Evolutionary conservation across 2,329 filamentous ascomycete genomes (phyloP).

Genomic region (Dactylellina parvicollis): DNA sequence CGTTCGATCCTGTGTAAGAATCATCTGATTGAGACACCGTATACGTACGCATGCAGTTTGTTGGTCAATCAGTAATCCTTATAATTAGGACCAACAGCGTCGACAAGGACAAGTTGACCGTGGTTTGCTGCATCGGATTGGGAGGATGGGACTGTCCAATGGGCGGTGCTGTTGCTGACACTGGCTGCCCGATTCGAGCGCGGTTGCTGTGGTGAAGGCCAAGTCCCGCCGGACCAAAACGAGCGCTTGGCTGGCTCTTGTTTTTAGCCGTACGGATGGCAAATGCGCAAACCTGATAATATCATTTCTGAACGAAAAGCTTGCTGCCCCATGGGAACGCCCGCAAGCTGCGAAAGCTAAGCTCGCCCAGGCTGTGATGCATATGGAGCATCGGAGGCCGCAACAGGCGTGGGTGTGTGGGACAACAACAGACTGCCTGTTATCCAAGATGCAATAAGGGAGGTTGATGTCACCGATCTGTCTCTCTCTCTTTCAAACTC

Average conservation of each 20-base stretch:
- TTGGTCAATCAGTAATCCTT: not conserved
- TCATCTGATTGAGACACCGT: conserved; percentile 6
- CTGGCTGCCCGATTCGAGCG: conserved; percentile 36
- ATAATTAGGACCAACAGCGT: not conserved
- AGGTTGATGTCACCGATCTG: conserved; percentile 45
- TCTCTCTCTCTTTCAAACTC: conserved; percentile 14
- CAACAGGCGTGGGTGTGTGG: not conserved
- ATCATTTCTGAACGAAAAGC: not conserved
- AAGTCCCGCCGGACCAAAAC: conserved; percentile 11
- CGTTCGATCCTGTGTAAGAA: no score
- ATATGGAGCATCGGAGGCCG: conserved; percentile 40
- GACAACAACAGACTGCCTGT: conserved; percentile 35
- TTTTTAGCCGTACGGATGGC: not conserved
- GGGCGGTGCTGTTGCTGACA: conserved; percentile 26
- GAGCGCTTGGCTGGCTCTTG: not conserved
- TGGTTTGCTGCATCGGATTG: not conserved
- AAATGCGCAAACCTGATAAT: not conserved
- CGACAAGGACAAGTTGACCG: not conserved
- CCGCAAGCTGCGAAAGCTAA: no score
- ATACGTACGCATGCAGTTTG: not conserved
- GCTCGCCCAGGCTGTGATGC: not conserved
- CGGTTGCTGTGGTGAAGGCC: conserved; percentile 51
- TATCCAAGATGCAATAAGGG: conserved; percentile 13
- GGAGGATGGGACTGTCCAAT: conserved; percentile 9
- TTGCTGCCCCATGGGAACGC: no score